These are phyloP conservation scores for Gynostemma pentaphyllum DNA, from an alignment of 306 rosid species.

Conservation along the genomic window DNA sequence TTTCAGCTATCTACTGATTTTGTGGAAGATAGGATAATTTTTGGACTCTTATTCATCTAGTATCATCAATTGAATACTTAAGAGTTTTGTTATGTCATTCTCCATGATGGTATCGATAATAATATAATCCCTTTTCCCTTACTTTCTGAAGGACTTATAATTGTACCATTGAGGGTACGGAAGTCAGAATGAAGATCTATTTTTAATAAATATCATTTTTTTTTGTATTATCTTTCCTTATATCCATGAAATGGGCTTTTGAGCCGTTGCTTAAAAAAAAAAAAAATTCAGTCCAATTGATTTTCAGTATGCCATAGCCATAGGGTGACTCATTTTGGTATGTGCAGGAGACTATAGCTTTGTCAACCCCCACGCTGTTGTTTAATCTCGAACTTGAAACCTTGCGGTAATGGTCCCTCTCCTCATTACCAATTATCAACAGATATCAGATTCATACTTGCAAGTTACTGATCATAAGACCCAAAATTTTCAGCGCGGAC, in stretches of 20 bases:
- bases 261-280: no score
- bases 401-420: slow-evolving; percentile 43
- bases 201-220: not conserved
- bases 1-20: not conserved
- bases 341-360: slow-evolving; percentile 81
- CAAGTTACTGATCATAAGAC: slow-evolving; percentile 18
- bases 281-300: not conserved
- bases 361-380: slow-evolving; percentile 61
- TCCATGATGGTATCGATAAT: not conserved
- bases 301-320: not conserved
- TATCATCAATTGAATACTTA: not conserved
- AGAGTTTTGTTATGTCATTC: not conserved
- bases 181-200: not conserved
- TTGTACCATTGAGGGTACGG: not conserved
- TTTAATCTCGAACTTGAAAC: slow-evolving; percentile 96
- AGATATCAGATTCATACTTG: slow-evolving; percentile 9
- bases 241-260: no score
- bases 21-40: not conserved
- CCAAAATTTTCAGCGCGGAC: slow-evolving; percentile 77
- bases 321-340: slow-evolving; percentile 16
- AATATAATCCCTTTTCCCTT: not conserved
- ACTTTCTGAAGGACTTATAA: not conserved
- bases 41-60: not conserved
- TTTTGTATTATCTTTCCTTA: no score
- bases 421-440: slow-evolving; percentile 11